A percentile compares a stretch with the other conserved stretches of the same genome.
Evolutionary conservation across 1,284 basidiomycete genomes (phyloP).

Genomic region (Puccinia hordei): DNA sequence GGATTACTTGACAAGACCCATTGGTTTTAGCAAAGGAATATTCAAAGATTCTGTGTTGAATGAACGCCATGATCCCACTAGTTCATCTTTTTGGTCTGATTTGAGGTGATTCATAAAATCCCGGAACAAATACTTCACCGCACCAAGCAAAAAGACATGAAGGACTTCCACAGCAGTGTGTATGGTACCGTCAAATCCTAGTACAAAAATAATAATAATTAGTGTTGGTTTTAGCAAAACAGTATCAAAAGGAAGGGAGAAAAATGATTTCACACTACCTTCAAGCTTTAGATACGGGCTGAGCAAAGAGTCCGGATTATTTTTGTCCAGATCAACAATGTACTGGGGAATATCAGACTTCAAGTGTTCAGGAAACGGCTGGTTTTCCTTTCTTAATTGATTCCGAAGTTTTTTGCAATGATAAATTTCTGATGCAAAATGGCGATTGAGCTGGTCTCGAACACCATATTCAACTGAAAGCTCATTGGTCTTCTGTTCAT

Average conservation of each 20-base stretch:
- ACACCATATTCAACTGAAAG: not conserved
- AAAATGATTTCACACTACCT: not conserved
- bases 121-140: too few species aligned
- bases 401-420: not conserved
- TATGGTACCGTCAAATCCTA: constrained; percentile 58
- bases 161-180: constrained; percentile 61
- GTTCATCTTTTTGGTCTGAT: constrained; percentile 51
- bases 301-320: not conserved
- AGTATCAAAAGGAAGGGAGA: not conserved
- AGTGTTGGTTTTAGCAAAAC: not conserved
- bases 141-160: constrained; percentile 60
- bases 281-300: constrained; percentile 12
- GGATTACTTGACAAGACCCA: constrained; percentile 53
- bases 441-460: not conserved
- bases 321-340: constrained; percentile 8
- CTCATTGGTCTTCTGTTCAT: not conserved
- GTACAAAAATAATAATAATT: not conserved
- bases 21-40: constrained; percentile 55
- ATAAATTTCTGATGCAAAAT: not conserved
- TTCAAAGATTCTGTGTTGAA: constrained; percentile 49
- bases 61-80: constrained; percentile 55
- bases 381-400: not conserved
- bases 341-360: not conserved
- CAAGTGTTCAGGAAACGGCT: not conserved
- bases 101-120: constrained; percentile 57